phyloP scores from a whole-genome alignment of 2,329 filamentous ascomycete species.

The Penicillium brasilianum region DNA sequence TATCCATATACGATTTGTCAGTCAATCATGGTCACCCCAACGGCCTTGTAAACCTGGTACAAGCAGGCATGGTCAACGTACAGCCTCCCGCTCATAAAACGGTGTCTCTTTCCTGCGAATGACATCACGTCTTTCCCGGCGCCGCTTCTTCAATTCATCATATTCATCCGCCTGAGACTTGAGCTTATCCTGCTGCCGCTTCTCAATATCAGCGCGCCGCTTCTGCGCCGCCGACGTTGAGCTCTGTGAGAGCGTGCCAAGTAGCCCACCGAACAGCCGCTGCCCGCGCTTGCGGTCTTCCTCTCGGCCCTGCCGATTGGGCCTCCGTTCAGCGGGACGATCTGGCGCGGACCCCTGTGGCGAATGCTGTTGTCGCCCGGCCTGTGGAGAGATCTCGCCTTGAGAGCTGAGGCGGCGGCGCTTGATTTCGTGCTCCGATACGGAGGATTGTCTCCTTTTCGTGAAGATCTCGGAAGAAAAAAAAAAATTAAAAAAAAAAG shows the following conservation, averaged over 20 bases:
- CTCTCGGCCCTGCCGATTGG: slow-evolving; percentile 49
- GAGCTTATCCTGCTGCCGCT: slow-evolving; percentile 78
- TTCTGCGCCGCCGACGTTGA: slow-evolving; percentile 66
- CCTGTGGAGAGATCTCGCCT: slow-evolving; percentile 30
- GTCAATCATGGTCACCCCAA: not conserved
- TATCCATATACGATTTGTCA: slow-evolving; percentile 42
- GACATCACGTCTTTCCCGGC: slow-evolving; percentile 64
- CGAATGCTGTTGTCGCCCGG: slow-evolving; percentile 32
- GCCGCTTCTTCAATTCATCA: slow-evolving; percentile 69
- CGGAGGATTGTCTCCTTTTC: slow-evolving; percentile 62
- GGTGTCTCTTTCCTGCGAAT: slow-evolving; percentile 72
- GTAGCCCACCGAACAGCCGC: slow-evolving; percentile 81
- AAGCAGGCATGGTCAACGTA: slow-evolving; percentile 54
- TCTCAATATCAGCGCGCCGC: slow-evolving; percentile 79
- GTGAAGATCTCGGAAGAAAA: slow-evolving; percentile 42
- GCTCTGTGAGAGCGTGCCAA: slow-evolving; percentile 78
- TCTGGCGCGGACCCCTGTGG: slow-evolving; percentile 26
- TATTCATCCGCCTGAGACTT: slow-evolving; percentile 76
- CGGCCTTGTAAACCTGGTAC: slow-evolving; percentile 9
- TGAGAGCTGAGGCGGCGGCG: slow-evolving; percentile 56
- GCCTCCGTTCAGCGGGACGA: slow-evolving; percentile 25
- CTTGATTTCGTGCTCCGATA: slow-evolving; percentile 57
- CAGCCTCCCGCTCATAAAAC: slow-evolving; percentile 75
- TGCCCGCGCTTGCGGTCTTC: slow-evolving; percentile 86
- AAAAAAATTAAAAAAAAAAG: too few relatives aligned